Evolutionary conservation across 805 yeast species (phyloP).

Genomic region (Yarrowia sp.): DNA sequence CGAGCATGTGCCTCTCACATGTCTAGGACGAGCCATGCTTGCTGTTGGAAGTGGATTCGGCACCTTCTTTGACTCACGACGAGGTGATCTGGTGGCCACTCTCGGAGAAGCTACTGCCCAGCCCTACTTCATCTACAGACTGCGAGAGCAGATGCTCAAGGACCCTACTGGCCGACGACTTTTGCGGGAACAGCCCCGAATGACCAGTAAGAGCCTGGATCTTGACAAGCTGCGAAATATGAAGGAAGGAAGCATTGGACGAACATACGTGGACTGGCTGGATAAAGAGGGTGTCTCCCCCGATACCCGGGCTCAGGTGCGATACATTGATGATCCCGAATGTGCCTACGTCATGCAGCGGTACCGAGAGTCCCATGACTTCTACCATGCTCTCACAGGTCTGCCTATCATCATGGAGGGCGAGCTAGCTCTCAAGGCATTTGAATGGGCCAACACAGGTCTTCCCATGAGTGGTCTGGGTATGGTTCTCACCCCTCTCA

Average conservation of each 20-base stretch:
- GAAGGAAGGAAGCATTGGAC: constrained; percentile 72
- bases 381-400: constrained; percentile 88
- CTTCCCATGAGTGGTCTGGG: constrained; percentile 96
- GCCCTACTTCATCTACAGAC: constrained; percentile 55
- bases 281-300: constrained; percentile 87
- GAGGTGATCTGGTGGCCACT: constrained; percentile 43
- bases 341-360: constrained; percentile 90
- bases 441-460: constrained; percentile 88
- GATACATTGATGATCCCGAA: constrained; percentile 83
- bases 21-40: constrained; percentile 59
- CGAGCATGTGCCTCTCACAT: constrained; percentile 73
- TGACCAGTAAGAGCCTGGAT: constrained; percentile 68
- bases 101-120: constrained; percentile 86
- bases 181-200: constrained; percentile 74
- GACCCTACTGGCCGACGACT: constrained; percentile 76
- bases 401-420: constrained; percentile 91
- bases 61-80: constrained; percentile 48
- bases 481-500: constrained; percentile 81
- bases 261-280: constrained; percentile 76
- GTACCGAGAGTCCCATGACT: constrained; percentile 95
- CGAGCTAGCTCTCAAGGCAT: constrained; percentile 89
- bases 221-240: constrained; percentile 55
- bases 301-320: constrained; percentile 86
- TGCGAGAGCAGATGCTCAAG: constrained; percentile 70
- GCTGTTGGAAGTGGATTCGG: constrained; percentile 73